Evolutionary conservation across 352 stramenopile species (phyloP).

Genomic region (Pythium volutum): DNA sequence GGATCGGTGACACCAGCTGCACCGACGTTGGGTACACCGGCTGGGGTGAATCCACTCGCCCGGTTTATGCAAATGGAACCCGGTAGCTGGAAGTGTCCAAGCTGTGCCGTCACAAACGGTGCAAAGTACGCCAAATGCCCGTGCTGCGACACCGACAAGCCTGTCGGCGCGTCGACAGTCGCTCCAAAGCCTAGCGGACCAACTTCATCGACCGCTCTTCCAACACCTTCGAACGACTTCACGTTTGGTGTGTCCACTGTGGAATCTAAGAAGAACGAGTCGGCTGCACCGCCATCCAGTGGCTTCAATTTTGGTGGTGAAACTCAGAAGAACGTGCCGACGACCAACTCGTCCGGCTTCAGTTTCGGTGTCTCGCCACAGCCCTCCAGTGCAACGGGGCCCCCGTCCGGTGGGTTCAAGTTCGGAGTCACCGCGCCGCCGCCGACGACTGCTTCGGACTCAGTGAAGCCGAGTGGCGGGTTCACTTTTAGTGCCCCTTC

Average conservation of each 20-base stretch:
- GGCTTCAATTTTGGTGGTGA: slow-evolving; percentile 34
- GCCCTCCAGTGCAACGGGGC: slow-evolving; percentile 4
- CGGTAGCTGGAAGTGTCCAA: slow-evolving; percentile 82
- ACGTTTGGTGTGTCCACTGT: slow-evolving; percentile 13
- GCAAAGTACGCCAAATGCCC: slow-evolving; percentile 60
- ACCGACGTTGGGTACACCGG: neutral
- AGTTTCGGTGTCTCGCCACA: slow-evolving; percentile 27
- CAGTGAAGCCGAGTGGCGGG: slow-evolving; percentile 6
- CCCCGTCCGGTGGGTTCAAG: slow-evolving; percentile 6
- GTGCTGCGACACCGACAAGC: slow-evolving; percentile 38
- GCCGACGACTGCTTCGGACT: neutral
- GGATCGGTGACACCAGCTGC: slow-evolving; percentile 16
- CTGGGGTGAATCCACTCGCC: slow-evolving; percentile 27
- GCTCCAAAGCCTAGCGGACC: neutral
- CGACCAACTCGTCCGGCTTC: slow-evolving; percentile 22
- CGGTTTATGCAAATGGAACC: slow-evolving; percentile 32
- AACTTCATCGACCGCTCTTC: neutral
- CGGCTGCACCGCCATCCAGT: neutral
- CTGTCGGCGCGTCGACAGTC: neutral
- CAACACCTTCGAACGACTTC: slow-evolving; percentile 9
- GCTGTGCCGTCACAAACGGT: slow-evolving; percentile 69
- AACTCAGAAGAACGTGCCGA: neutral
- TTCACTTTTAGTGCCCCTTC: slow-evolving; percentile 22
- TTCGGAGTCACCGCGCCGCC: neutral
- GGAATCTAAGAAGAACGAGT: slow-evolving; percentile 11